A percentile compares a stretch with the other conserved stretches of the same genome.
Evolutionary conservation across 371 early-diverging fungal species (phyloP).

Genomic region (Mortierella sp.): DNA sequence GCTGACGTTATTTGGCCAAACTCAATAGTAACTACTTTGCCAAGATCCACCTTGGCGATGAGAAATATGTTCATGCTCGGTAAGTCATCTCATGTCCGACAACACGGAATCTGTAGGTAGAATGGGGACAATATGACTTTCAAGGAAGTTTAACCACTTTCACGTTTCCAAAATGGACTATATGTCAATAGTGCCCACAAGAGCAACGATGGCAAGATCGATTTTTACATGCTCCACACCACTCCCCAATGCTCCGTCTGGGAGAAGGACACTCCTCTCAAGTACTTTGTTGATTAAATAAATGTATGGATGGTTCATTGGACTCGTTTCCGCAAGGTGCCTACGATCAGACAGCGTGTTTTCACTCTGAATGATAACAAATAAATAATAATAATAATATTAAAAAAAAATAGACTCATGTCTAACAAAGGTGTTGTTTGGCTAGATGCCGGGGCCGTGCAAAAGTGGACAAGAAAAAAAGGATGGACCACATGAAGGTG

Average conservation of each 20-base stretch:
- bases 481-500: too few relatives aligned
- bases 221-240: conserved; percentile 61
- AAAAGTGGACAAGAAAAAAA: too few relatives aligned
- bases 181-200: conserved; percentile 58
- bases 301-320: too few relatives aligned
- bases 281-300: conserved; percentile 66
- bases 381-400: too few relatives aligned
- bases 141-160: too few relatives aligned
- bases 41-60: conserved; percentile 66
- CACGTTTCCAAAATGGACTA: background rate
- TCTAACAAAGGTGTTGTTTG: too few relatives aligned
- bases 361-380: too few relatives aligned
- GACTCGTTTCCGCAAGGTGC: too few relatives aligned
- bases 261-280: conserved; percentile 63
- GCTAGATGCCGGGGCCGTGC: too few relatives aligned
- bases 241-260: conserved; percentile 65
- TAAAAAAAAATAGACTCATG: too few relatives aligned
- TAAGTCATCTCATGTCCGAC: conserved; percentile 21
- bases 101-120: background rate
- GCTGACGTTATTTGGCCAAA: background rate
- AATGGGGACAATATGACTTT: background rate
- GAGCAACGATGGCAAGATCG: conserved; percentile 50
- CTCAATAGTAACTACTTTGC: conserved; percentile 63
- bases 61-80: conserved; percentile 64
- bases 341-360: too few relatives aligned